Evolutionary conservation across 2,329 filamentous ascomycete genomes (phyloP), one percentile per base, ranked within the genome.

Genomic region (Fusarium dimerum): DNA sequence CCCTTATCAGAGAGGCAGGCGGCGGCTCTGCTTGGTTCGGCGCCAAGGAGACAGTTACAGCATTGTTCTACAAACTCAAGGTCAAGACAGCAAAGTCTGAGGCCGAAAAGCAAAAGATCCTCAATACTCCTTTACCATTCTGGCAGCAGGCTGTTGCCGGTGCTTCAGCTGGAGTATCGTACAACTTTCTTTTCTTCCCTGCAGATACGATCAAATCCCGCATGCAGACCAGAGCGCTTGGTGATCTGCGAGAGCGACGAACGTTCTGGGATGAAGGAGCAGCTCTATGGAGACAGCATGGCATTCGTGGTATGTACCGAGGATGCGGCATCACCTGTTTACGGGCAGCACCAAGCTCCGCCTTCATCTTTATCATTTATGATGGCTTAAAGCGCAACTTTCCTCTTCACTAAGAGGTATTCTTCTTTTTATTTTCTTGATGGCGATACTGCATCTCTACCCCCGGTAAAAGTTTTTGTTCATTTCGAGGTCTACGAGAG

Each of bases 121-220:
- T 71, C 3, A 70, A 78, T 5, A 75, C 81, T 44, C 78, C 85
- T 1, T 75, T 97, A 10, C 88, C 90, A 6, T 72, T 97, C 6
- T 89, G 89, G 80, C 91, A 97, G 73, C 92, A 96, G 71, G 90
- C 95, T 67, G 69, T 90, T 17, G 90, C 92, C 2, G 93, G 93
- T 40, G 93, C 93, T 3, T 84, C 86, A 8, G 94, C 93, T 4
- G 94, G 94, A 48, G 89, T 97, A 76, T 87, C 86, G 36, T 99
- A 99, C 76, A 99, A 99, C 71, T 97, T 97, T 69, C 76, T 96
- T 18, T 97, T 97, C 78, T 99, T 94, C 70, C 94, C 94, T 0
- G 94, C 94, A 45, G 94, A 99, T 70, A 99, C 94, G 1, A 88
- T 99, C 77, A 99, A 99, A 76, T 95, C 90, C 16, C 86, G 93